Conservation (phyloP, 306 rosid species). For the Alnus rubra region DNA sequence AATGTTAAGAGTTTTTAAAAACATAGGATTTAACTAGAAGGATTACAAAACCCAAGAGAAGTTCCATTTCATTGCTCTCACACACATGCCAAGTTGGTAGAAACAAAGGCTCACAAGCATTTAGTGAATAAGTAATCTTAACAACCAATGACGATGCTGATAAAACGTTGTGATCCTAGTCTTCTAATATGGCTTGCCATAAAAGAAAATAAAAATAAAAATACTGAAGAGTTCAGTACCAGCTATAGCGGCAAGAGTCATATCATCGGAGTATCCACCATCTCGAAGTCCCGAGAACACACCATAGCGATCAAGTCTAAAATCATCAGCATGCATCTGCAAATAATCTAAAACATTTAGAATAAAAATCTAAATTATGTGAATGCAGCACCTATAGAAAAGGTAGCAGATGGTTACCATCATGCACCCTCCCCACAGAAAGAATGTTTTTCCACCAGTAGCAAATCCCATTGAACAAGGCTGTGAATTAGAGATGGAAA, state of each 20-base stretch:
- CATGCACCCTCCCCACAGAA: constrained; percentile 99
- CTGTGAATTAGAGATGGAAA: constrained; percentile 42
- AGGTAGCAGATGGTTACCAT: constrained; percentile 69
- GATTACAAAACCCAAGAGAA: background rate
- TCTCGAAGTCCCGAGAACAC: constrained; percentile 78
- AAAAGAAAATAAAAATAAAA: background rate
- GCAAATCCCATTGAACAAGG: constrained; percentile 99
- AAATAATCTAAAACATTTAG: constrained; percentile 38
- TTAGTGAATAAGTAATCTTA: background rate
- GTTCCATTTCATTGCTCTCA: background rate
- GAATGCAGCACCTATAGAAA: constrained; percentile 15
- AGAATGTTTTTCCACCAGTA: constrained; percentile 97
- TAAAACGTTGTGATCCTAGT: background rate
- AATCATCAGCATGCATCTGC: constrained; percentile 97
- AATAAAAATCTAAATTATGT: constrained; percentile 4
- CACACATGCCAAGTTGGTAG: constrained; percentile 1
- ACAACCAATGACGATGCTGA: background rate
- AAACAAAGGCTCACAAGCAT: background rate
- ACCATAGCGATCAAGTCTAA: constrained; percentile 73
- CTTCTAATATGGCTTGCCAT: background rate
- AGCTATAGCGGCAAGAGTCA: constrained; percentile 96
- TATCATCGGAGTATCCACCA: constrained; percentile 99
- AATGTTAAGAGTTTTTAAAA: background rate
- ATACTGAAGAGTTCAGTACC: constrained; percentile 44
- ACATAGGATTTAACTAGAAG: background rate